Evolutionary conservation across 1,284 basidiomycete species (phyloP).

Genomic region (Mycena citricolor): DNA sequence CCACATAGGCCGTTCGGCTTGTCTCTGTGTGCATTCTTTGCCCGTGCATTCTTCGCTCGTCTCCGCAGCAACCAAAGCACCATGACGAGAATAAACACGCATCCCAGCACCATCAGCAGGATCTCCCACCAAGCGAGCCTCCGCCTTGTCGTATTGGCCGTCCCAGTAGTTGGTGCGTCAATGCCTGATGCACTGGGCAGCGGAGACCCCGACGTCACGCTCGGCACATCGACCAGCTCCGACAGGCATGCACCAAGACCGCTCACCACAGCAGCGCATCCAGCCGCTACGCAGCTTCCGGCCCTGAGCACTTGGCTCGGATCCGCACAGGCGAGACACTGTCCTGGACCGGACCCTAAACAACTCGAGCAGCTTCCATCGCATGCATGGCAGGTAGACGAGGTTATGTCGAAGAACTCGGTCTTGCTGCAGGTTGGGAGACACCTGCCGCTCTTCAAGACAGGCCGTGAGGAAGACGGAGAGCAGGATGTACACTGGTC

Average conservation of each 20-base stretch:
- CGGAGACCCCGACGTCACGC: conserved; percentile 41
- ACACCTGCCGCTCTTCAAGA: conserved; percentile 71
- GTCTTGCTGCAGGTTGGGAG: conserved; percentile 69
- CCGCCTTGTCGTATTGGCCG: conserved; percentile 21
- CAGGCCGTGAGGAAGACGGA: conserved; percentile 65
- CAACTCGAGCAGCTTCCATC: conserved; percentile 76
- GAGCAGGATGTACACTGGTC: conserved; percentile 76
- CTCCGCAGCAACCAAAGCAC: conserved; percentile 69
- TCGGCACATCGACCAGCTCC: conserved; percentile 60
- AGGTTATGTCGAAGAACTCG: conserved; percentile 69
- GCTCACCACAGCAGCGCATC: conserved; percentile 59
- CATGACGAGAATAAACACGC: conserved; percentile 72
- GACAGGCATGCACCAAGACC: conserved; percentile 77
- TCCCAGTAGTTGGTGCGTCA: conserved; percentile 7
- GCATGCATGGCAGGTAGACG: conserved; percentile 64
- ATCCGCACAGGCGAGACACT: conserved; percentile 71
- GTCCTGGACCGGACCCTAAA: conserved; percentile 57
- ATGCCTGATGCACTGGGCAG: conserved; percentile 52
- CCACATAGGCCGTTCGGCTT: too few relatives aligned
- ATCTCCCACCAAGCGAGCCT: conserved; percentile 81
- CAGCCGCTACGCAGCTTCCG: conserved; percentile 63
- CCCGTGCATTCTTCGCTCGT: conserved; percentile 62
- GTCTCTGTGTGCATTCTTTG: too few relatives aligned
- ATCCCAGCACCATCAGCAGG: conserved; percentile 76
- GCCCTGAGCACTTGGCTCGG: conserved; percentile 57